Evolutionary conservation across 2,329 filamentous ascomycete species (phyloP), one percentile per base, ranked within the genome.

Genomic region (Verticillium tricorpus): DNA sequence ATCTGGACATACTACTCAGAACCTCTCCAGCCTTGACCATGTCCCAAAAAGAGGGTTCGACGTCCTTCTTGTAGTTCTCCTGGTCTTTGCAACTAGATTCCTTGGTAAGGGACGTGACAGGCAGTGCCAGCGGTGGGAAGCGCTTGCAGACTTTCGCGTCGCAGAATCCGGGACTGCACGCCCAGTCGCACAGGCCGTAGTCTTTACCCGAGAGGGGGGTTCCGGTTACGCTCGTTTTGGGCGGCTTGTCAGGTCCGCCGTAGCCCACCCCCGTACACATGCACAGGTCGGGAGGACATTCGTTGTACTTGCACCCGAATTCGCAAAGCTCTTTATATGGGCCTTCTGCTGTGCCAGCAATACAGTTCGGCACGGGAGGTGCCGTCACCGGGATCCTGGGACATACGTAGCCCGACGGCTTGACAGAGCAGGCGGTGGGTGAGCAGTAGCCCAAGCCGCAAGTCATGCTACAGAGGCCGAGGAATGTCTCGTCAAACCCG

Each of bases 391-490:
- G 6, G 25, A 56, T 19, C 2, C 6, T 12, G 25, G 52, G 52
- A 9, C 25, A 32, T 8, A 17, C 28, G n/a, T 56, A n/a, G 28
- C 25, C 52, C 9, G 15, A n/a, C 6, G 55, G 55, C 55, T 31
- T 35, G 5, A 32, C 52, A 25, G 52, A 14, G 55, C 71, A 73
- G 14, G 70, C 71, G 74, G 37, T 61, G 32, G 59, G n/a, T 0
- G 78, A 78, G 54, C 77, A 80, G 61, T 80, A 80, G 0, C 78
- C 78, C 65, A 79, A 75, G 62, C 74, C 75, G 52, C 78, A 81
- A 5, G 76, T 71, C 62, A 73, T 81, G 60, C 73, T 78, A 64
- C 80, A 82, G 17, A 82, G 71, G 0, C 78, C 78, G 28, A 73
- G 61, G 63, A 80, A 82, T 0, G 69, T 67, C 5, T 72, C 70